These are phyloP conservation scores for Cystofilobasidium bisporidii DNA, from an alignment of 768 basidiomycete genomes.

Conservation along the genomic window DNA sequence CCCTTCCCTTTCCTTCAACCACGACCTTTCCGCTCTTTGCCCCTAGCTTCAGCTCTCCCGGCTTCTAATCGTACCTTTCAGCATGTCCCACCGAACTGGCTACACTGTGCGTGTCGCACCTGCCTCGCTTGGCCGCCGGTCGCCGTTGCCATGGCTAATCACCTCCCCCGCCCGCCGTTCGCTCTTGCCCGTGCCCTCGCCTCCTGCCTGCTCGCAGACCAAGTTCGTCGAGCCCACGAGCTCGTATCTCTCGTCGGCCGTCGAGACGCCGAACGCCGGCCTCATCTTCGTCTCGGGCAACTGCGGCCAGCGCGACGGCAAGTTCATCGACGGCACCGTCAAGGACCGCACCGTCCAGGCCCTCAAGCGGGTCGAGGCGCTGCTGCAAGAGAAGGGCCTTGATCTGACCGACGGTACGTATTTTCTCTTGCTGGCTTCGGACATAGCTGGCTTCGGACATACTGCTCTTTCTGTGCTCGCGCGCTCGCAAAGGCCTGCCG, in stretches of 20 bases:
- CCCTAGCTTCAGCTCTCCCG: background rate
- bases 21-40: background rate
- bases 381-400: slow-evolving; percentile 19
- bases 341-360: slow-evolving; percentile 21
- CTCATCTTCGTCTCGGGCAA: slow-evolving; percentile 19
- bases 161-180: too few relatives aligned
- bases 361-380: slow-evolving; percentile 11
- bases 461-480: too few relatives aligned
- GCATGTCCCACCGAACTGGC: background rate
- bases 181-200: background rate
- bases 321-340: slow-evolving; percentile 18
- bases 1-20: background rate
- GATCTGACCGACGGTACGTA: slow-evolving; percentile 22
- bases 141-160: background rate
- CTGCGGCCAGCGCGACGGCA: slow-evolving; percentile 15
- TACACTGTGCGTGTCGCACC: background rate
- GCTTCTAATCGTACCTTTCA: background rate
- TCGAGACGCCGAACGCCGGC: slow-evolving; percentile 4
- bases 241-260: slow-evolving; percentile 20
- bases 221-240: background rate
- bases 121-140: background rate
- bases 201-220: background rate
- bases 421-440: too few relatives aligned
- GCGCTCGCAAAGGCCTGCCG: too few relatives aligned
- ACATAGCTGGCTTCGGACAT: too few relatives aligned